A percentile compares a stretch with the other conserved stretches of the same genome.
phyloP scores from a whole-genome alignment of 176 grass and related monocot species.

The Thinopyrum elongatum region DNA sequence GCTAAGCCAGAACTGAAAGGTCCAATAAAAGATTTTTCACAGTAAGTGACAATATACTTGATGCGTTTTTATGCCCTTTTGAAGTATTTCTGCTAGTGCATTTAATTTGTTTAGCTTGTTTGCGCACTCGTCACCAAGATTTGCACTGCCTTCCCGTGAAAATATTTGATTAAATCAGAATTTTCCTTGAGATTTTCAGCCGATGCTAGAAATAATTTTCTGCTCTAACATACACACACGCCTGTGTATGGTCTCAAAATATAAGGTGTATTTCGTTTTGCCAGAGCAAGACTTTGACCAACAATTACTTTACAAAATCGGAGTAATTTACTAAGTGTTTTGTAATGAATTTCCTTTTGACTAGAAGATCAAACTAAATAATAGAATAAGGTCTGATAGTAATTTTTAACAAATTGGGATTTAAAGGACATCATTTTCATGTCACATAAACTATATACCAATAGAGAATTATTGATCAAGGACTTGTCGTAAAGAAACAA shows the following conservation, averaged over 20 bases:
- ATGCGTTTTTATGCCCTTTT: slow-evolving; percentile 11
- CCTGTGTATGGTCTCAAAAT: too few relatives aligned
- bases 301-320: too few relatives aligned
- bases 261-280: too few relatives aligned
- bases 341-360: too few relatives aligned
- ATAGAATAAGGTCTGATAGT: too few relatives aligned
- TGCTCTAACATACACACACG: too few relatives aligned
- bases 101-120: slow-evolving; percentile 2
- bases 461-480: too few relatives aligned
- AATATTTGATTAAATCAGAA: slow-evolving; percentile 27
- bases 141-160: neutral
- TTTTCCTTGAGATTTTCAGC: neutral
- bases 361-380: too few relatives aligned
- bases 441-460: neutral
- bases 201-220: neutral
- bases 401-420: neutral
- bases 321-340: too few relatives aligned
- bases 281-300: too few relatives aligned
- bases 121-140: neutral
- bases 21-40: slow-evolving; percentile 69
- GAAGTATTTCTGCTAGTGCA: slow-evolving; percentile 22
- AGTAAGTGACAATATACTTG: slow-evolving; percentile 59
- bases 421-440: neutral
- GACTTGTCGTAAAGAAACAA: neutral
- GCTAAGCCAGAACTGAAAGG: slow-evolving; percentile 80